Percentiles rank a stretch among this genome's conserved stretches.
These are phyloP conservation scores for Aspergillus costaricaensis DNA, from an alignment of 2,329 filamentous ascomycete genomes.

Conservation along the genomic window DNA sequence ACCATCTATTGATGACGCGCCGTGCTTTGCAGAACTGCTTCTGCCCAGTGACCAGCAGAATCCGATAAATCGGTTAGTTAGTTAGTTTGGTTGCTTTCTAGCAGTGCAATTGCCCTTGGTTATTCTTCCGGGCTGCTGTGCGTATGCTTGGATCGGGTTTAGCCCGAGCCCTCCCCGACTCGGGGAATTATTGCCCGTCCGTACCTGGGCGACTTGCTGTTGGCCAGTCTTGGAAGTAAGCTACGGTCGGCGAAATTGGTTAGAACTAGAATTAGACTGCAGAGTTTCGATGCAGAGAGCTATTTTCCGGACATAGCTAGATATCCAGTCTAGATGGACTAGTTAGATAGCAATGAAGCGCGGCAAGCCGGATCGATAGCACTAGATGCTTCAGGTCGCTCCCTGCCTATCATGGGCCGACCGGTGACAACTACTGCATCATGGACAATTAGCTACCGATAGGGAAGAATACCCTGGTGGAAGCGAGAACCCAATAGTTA, in stretches of 20 bases:
- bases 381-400: background rate
- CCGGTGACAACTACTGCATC: background rate
- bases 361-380: background rate
- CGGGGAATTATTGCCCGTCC: slow-evolving; percentile 4
- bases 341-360: background rate
- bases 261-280: too few species aligned
- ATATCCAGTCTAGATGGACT: too few species aligned
- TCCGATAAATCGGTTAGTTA: background rate
- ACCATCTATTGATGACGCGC: background rate
- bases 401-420: background rate
- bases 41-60: background rate
- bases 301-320: background rate
- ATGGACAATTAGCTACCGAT: too few species aligned
- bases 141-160: slow-evolving; percentile 3
- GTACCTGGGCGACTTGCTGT: background rate
- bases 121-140: background rate
- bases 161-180: slow-evolving; percentile 1
- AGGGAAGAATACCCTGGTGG: too few species aligned
- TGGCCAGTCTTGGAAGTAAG: too few species aligned
- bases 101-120: background rate
- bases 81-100: background rate
- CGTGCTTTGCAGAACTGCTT: background rate
- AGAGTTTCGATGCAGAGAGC: background rate
- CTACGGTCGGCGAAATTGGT: background rate
- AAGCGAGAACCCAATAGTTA: background rate